These are phyloP conservation scores for Alliaria petiolata DNA, from an alignment of 345 rosid genomes.

Conservation along the genomic window DNA sequence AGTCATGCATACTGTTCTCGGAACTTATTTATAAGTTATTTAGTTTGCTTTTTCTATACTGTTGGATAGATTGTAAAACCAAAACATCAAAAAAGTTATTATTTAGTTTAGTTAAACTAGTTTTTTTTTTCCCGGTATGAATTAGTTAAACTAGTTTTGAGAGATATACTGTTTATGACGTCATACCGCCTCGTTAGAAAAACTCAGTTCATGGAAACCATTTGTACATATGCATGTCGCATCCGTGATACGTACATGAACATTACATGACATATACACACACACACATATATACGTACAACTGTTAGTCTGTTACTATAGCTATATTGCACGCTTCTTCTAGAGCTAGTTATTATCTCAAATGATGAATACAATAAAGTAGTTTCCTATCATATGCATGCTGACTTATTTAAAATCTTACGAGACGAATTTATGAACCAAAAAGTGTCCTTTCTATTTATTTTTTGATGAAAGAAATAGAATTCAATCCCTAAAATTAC, in stretches of 20 bases:
- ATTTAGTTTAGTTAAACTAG: no score
- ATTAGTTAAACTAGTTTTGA: no score
- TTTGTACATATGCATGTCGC: neutral
- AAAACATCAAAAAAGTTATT: no score
- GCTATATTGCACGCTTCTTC: conserved; percentile 36
- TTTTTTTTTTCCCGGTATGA: no score
- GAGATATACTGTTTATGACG: no score
- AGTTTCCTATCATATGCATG: conserved; percentile 29
- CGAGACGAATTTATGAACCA: conserved; percentile 21
- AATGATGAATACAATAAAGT: conserved; percentile 34
- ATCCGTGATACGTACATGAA: neutral
- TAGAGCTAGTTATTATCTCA: conserved; percentile 28
- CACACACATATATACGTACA: neutral
- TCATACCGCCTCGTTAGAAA: neutral
- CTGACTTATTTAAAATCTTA: conserved; percentile 25
- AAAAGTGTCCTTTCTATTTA: conserved; percentile 14
- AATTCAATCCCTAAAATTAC: conserved; percentile 19
- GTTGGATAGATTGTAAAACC: neutral
- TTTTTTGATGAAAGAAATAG: conserved; percentile 15
- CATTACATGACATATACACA: no score
- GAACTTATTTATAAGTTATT: neutral
- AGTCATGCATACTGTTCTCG: neutral
- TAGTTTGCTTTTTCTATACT: no score
- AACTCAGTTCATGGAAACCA: neutral
- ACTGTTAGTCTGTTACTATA: conserved; percentile 1